Base-by-base conservation (phyloP, 2,329 filamentous ascomycete species). In the Sporothrix protearum region DNA sequence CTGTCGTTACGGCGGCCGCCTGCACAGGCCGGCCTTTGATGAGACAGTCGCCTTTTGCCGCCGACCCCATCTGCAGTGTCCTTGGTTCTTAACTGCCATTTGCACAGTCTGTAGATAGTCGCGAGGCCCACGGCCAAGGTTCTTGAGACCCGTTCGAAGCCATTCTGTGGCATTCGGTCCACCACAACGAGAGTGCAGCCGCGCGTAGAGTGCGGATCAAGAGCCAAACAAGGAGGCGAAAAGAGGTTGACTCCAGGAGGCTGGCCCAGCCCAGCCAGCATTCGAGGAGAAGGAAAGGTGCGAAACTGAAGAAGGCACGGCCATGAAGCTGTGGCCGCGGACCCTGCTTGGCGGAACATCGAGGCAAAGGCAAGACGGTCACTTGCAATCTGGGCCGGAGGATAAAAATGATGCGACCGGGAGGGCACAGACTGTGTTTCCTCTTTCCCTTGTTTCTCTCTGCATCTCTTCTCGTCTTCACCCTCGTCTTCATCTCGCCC, bases 371-470 rank as follows among this genome's bases (percentile, higher is more conserved):
- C 47, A 68, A 33, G 64, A 25, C 64, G 64, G n/a, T 28, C 45
- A 25, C 22, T 57, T 57, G 67, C 67, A 45, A 30, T 51, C n/a
- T 69, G 49, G 22, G 30, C 42, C 36, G 33, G 36, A 39, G 55
- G 28, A 61, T 49, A 70, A 63, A 69, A 45, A 61, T 25, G 55
- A 70, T 61, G 53, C 68, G 68, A 49, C 68, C 55, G 68, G 51
- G 55, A 70, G 28, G 55, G 68, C 68, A 63, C 68, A 61, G 39
- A 49, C 55, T 30, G 39, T 8, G 42, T 66, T 47, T 42, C 39
- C 45, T 28, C 59, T 22, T 57, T 71, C 42, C 47, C 45, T 63
- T 12, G 30, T 47, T 51, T 12, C 39, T 55, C 49, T 64, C 59
- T 63, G 36, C 59, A 63, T 63, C 25, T 33, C 25, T 33, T n/a